Conservation (phyloP, 2,329 filamentous ascomycete species). For the Elsinoe necatrix region DNA sequence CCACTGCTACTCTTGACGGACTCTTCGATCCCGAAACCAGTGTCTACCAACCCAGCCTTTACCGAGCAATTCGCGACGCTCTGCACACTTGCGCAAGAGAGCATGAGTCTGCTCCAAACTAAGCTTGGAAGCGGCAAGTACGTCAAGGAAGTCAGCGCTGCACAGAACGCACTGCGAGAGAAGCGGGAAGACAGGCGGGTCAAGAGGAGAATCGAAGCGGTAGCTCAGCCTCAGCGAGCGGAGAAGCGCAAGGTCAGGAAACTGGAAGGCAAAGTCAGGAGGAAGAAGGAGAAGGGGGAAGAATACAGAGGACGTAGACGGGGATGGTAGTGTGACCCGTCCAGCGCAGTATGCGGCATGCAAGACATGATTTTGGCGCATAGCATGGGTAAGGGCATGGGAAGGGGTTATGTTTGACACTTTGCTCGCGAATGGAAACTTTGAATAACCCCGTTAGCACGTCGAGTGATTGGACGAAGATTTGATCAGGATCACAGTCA, state of each 20-base stretch:
- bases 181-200: conserved; percentile 64
- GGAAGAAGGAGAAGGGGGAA: conserved; percentile 67
- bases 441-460: not conserved
- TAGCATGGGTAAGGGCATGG: conserved; percentile 3
- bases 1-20: conserved; percentile 81
- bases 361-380: not conserved
- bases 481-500: not conserved
- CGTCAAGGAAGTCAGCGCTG: conserved; percentile 61
- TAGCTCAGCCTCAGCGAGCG: conserved; percentile 70
- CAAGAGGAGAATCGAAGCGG: conserved; percentile 84
- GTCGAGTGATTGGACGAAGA: not conserved
- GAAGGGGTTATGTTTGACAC: not conserved
- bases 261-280: conserved; percentile 74
- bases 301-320: conserved; percentile 65
- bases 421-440: not conserved
- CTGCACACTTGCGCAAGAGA: conserved; percentile 61
- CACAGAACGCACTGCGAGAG: conserved; percentile 63
- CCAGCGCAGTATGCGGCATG: too few species aligned
- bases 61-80: conserved; percentile 61
- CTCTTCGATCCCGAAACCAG: conserved; percentile 52
- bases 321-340: conserved; percentile 47
- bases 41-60: conserved; percentile 54
- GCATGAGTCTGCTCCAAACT: conserved; percentile 75
- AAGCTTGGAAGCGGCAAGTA: conserved; percentile 75
- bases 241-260: conserved; percentile 74